Base-by-base conservation (phyloP, 2,329 filamentous ascomycete genomes). In the Xylaria sp. region DNA sequence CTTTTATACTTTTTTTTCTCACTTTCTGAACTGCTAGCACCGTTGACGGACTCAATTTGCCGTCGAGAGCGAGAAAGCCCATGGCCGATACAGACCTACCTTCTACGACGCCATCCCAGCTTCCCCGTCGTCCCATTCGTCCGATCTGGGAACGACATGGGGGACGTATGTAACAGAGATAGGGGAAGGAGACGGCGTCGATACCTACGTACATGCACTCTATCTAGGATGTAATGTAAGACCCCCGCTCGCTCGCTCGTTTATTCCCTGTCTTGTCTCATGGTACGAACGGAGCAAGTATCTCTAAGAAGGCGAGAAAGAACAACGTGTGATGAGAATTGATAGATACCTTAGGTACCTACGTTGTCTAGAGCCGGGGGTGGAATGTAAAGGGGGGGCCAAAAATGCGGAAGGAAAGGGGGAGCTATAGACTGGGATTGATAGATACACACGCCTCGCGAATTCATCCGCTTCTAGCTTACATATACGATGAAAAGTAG, bases 1-100 rank as follows among this genome's bases (percentile, higher is more conserved):
- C 82, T 89, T 90, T 90, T 90, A 90, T 90, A 90, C 82, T 84
- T 87, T 84, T 87, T 78, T 66, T 46, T 26, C 23, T 48, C 33
- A 20, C 42, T 53, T 20, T 54, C 31, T 56, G 9, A 38, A 38
- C 26, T 53, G 28, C 26, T n/a, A 53, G 49, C 15, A 58, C 54
- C 11, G 51, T 31, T 17, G 23, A 40, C 59, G 36, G 44, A 65
- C 38, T 67, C 60, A 42, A 51, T 63, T 57, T 49, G 49, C 59
- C 49, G 46, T 65, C 42, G 40, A 62, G 31, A 53, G 17, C 42
- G 51, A 61, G 56, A 54, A 56, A 23, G 48, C 20, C 58, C 56
- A 15, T 44, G 46, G 15, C 33, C 46, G 20, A 56, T 53, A 49
- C 56, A 63, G 38, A 49, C 59, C 66, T 36, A 56, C 33, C 53